These are phyloP conservation scores for Bacidia gigantensis DNA, from an alignment of 495 filamentous ascomycete genomes.

Conservation along the genomic window DNA sequence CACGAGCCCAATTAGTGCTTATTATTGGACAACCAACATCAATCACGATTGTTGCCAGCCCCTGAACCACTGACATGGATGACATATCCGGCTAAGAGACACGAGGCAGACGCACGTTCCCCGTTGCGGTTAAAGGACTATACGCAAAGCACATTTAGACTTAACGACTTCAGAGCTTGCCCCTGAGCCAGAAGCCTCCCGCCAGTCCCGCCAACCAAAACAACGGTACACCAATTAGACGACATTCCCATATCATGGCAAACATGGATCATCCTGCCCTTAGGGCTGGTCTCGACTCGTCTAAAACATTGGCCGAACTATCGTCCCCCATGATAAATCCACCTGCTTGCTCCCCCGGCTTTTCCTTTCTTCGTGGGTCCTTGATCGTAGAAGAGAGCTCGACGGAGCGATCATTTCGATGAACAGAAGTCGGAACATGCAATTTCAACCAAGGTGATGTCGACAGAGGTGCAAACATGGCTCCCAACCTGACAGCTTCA, in stretches of 20 bases:
- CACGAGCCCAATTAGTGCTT: no score
- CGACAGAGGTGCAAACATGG: not conserved
- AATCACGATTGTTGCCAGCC: not conserved
- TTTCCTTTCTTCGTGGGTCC: not conserved
- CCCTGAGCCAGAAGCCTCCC: not conserved
- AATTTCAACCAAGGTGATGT: not conserved
- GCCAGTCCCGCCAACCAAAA: not conserved
- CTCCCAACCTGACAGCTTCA: conserved; percentile 1
- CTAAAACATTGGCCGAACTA: not conserved
- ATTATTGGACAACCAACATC: not conserved
- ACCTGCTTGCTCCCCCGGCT: not conserved
- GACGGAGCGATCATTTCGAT: not conserved
- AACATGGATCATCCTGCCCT: not conserved
- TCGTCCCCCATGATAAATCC: not conserved
- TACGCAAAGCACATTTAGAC: not conserved
- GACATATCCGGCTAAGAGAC: not conserved
- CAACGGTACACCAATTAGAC: conserved; percentile 16
- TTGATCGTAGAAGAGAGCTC: not conserved
- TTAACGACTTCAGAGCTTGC: not conserved
- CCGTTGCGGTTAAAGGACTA: not conserved
- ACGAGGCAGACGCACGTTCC: not conserved
- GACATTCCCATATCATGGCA: conserved; percentile 9
- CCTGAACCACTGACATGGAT: not conserved
- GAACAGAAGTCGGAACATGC: not conserved
- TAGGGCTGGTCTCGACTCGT: not conserved